phyloP scores from a whole-genome alignment of 2,329 filamentous ascomycete species.

The Trichoderma sp. region DNA sequence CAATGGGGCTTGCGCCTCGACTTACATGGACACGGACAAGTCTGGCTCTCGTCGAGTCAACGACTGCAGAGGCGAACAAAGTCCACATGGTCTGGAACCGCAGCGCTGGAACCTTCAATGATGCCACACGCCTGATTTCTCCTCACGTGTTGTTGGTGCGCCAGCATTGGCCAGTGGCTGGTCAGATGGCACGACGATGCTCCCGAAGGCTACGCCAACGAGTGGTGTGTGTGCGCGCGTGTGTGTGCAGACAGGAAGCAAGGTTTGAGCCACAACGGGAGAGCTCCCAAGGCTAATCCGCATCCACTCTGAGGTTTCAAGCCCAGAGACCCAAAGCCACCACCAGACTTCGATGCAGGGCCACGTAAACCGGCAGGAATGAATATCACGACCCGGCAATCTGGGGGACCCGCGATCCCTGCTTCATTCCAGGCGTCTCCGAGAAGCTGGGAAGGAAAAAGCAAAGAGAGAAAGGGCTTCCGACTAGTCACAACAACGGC shows the following conservation, averaged over 20 bases:
- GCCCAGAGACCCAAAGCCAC: constrained; percentile 13
- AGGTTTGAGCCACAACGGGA: constrained; percentile 9
- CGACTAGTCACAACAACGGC: neutral
- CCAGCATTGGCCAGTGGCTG: constrained; percentile 7
- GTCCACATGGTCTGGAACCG: neutral
- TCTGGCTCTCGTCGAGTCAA: neutral
- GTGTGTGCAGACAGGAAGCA: neutral
- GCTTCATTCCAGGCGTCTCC: constrained; percentile 12
- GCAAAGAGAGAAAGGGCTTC: neutral
- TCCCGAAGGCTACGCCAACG: neutral
- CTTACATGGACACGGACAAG: too few relatives aligned
- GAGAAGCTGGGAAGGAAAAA: constrained; percentile 9
- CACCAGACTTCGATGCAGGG: constrained; percentile 15
- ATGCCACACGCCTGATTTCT: neutral
- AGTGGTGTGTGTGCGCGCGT: neutral
- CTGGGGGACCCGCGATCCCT: neutral
- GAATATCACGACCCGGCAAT: constrained; percentile 4
- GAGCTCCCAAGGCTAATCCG: constrained; percentile 14
- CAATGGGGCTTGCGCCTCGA: constrained; percentile 5
- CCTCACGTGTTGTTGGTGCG: neutral
- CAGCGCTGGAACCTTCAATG: neutral
- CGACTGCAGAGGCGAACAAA: neutral
- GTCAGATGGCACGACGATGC: constrained; percentile 6
- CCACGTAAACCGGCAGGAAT: constrained; percentile 3
- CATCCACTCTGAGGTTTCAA: constrained; percentile 2